A percentile compares a stretch with the other conserved stretches of the same genome.
These are phyloP conservation scores for Hortaea werneckii DNA, from an alignment of 2,329 filamentous ascomycete genomes.

Conservation along the genomic window DNA sequence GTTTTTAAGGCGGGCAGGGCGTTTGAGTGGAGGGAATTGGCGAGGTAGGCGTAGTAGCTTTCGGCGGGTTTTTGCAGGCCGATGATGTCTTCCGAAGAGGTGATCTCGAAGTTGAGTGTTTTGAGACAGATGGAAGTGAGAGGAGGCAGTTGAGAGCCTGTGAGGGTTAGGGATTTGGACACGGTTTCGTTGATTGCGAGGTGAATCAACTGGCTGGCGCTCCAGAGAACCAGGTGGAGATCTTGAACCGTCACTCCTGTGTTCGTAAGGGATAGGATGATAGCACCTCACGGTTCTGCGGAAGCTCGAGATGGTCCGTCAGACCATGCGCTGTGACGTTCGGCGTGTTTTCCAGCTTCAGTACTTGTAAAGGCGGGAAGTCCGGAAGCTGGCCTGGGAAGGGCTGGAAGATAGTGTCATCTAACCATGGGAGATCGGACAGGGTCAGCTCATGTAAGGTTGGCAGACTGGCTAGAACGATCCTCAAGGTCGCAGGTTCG, in stretches of 20 bases:
- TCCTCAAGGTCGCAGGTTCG: constrained; percentile 60
- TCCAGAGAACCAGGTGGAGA: constrained; percentile 51
- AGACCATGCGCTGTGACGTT: constrained; percentile 64
- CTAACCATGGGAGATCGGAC: constrained; percentile 57
- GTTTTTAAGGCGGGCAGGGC: constrained; percentile 62
- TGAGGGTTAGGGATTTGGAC: constrained; percentile 43
- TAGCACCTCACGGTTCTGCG: constrained; percentile 50
- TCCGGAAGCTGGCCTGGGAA: constrained; percentile 53
- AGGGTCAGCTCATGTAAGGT: constrained; percentile 66
- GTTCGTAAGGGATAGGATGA: constrained; percentile 59
- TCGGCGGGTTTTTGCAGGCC: constrained; percentile 44
- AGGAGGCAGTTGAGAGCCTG: constrained; percentile 44
- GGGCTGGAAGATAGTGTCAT: constrained; percentile 64
- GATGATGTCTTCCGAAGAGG: constrained; percentile 48
- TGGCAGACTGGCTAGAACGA: constrained; percentile 57
- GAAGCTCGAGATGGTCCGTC: constrained; percentile 53
- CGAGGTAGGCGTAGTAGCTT: constrained; percentile 76
- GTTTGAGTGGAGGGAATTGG: constrained; percentile 67
- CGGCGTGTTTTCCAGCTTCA: constrained; percentile 62
- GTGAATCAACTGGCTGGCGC: constrained; percentile 48
- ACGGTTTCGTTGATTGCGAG: constrained; percentile 50
- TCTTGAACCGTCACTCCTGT: constrained; percentile 58
- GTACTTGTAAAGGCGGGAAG: constrained; percentile 63
- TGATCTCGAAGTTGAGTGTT: constrained; percentile 76
- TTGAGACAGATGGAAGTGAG: constrained; percentile 59